These are phyloP conservation scores for Salicornia ramosissima DNA, from an alignment of 148 eudicot genomes.

Conservation along the genomic window DNA sequence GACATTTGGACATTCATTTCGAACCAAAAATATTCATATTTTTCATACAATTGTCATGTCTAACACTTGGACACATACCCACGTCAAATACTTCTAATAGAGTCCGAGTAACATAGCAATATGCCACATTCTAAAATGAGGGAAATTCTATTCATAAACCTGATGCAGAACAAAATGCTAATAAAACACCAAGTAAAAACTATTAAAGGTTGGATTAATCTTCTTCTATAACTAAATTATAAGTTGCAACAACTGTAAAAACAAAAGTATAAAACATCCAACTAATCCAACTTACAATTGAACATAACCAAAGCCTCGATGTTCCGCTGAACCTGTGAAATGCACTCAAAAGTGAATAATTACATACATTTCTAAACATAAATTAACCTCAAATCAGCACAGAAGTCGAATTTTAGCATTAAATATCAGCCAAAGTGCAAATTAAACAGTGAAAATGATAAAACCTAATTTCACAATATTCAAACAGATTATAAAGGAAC, in stretches of 20 bases:
- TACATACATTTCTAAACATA: not conserved
- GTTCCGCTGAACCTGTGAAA: conserved; percentile 70
- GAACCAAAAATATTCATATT: no score
- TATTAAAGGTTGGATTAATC: not conserved
- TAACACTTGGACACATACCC: no score
- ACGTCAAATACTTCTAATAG: no score
- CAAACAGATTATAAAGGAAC: not conserved
- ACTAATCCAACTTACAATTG: conserved; percentile 64
- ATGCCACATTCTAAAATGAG: not conserved
- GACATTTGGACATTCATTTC: no score
- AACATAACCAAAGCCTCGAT: conserved; percentile 78
- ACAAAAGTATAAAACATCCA: not conserved
- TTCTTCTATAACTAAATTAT: not conserved
- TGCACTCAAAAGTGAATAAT: not conserved
- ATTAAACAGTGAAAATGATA: conserved; percentile 5
- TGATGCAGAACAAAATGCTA: not conserved
- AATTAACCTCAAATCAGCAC: not conserved
- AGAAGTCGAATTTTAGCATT: not conserved
- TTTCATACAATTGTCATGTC: no score
- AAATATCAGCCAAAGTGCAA: not conserved
- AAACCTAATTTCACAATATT: not conserved
- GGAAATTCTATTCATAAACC: not conserved
- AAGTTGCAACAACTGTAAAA: not conserved
- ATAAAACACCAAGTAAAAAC: no score
- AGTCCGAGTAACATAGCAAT: no score